Base-by-base conservation (phyloP, 768 basidiomycete genomes). In the Lactarius deliciosus region DNA sequence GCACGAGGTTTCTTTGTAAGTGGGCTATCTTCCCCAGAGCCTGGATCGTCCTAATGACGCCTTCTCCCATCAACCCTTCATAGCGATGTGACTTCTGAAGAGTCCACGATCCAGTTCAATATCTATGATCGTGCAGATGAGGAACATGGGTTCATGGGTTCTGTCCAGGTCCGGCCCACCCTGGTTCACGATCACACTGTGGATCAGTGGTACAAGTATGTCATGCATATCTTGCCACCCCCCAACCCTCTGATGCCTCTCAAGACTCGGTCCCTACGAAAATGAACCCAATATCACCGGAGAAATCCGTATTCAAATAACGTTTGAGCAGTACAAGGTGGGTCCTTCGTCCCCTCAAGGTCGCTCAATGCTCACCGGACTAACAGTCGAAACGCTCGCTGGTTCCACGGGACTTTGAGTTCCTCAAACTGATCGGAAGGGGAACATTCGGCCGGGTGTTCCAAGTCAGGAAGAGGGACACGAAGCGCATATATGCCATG, bases 401-500 rank as follows among this genome's bases (percentile, higher is more conserved):
- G 59, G 91, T 87, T n/a, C 95, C 96, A 36, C 88, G 91, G 74
- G 96, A 98, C 75, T 99, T 99, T 73, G 96, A 98, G 75, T 97
- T 98, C 80, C 87, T 99, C 74, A 97, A 97, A 77, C 90, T 99
- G 64, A 98, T 99, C 78, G 97, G 97, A 64, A 88, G 95, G 58
- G 97, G 97, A 2, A 98, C 97, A 0, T 99, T 99, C 76, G 97
- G 96, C 57, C 92, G 94, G 63, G 97, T 99, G 22, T 98, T 98
- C 83, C 97, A 99, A 77, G 97, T 99, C 58, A 92, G 97, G 68
- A 99, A 99, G 80, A 88, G 83, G 76, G 96, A 99, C 80, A 99
- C 97, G 50, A 92, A 94, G 77, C 92, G 97, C 56, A 98, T 99
- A 79, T 99, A 98, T 80, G 97, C 97, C 60, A 98, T 99, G 96